Evolutionary conservation across 2,329 filamentous ascomycete species (phyloP), one percentile per base, ranked within the genome.

Genomic region (Sphaerulina musiva): DNA sequence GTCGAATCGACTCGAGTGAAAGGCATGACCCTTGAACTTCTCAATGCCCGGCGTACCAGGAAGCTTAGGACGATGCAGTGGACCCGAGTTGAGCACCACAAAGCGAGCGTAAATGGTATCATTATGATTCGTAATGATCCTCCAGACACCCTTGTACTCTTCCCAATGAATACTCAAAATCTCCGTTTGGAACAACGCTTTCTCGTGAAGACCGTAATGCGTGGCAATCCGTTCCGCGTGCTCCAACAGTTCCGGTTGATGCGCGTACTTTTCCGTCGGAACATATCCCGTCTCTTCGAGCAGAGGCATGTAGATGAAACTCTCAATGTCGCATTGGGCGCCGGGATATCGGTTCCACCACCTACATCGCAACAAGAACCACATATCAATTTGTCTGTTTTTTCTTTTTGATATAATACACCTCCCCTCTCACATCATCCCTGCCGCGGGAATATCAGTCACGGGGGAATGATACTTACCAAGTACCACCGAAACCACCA

Each of bases 291-390:
- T 64, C 3, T 74, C 55, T 17, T 72, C 72, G 56, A 75, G 73
- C 9, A 70, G 71, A 46, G 75, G 73, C 46, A 65, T 66, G 59
- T 79, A 78, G 0, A 73, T 72, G n/a, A 73, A 70, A 1, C 70
- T 71, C 59, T 77, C 73, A 0, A 73, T 74, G 51, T 78, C 76
- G 48, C 75, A 73, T 40, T 74, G 68, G n/a, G 74, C 73, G 2
- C 75, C 75, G 10, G 75, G 73, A 45, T 76, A 76, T 3, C 48
- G 20, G 20, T 20, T 20, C 20, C 20, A 20, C 20, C 20, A 20
- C 20, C 20, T 20, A 20, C 2, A 20, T 20, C 20, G 20, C 20
- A 20, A 20, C 48, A 45, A 31, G 9, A 7, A 43, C 23, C 9
- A 20, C 10, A 68, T 66, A 49, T 76, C 12, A 58, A 48, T 23